phyloP scores from a whole-genome alignment of 2,329 filamentous ascomycete species.

The Chaetoscypha palmicola region DNA sequence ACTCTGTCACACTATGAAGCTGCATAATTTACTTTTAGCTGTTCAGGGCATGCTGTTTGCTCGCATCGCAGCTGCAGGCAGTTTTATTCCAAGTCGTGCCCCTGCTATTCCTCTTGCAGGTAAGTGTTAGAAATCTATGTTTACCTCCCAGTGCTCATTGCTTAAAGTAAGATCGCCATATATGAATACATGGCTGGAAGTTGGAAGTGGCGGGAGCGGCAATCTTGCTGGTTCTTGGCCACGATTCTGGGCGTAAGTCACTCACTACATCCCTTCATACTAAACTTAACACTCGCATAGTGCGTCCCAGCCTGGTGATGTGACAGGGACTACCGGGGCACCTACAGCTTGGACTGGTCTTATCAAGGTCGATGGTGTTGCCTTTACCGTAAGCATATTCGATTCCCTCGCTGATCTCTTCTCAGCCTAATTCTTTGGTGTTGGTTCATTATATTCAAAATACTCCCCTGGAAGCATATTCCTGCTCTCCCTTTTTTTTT shows the following conservation, averaged over 20 bases:
- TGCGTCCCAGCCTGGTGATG: conserved; percentile 22
- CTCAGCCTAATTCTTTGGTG: no score
- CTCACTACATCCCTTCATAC: background rate
- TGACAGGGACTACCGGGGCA: conserved; percentile 38
- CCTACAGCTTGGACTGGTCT: conserved; percentile 63
- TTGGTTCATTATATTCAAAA: no score
- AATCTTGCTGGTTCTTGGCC: conserved; percentile 51
- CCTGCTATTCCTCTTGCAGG: conserved; percentile 64
- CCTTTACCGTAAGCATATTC: no score
- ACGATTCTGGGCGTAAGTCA: conserved; percentile 27
- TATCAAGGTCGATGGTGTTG: conserved; percentile 57
- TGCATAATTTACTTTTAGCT: no score
- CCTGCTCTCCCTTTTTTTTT: no score
- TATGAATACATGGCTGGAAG: conserved; percentile 64
- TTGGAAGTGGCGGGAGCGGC: conserved; percentile 55
- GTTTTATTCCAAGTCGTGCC: conserved; percentile 56
- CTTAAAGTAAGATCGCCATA: conserved; percentile 58
- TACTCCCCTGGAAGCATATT: no score
- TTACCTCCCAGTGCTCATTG: no score
- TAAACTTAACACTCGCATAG: conserved; percentile 7
- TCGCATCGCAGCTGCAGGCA: conserved; percentile 35
- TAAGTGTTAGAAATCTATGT: no score
- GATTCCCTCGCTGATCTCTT: no score
- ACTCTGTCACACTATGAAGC: no score
- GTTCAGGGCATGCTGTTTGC: no score